Percentiles rank a stretch among this genome's conserved stretches.
Conservation (phyloP, 140 eudicot genomes). For the Ambrosia hybrid region DNA sequence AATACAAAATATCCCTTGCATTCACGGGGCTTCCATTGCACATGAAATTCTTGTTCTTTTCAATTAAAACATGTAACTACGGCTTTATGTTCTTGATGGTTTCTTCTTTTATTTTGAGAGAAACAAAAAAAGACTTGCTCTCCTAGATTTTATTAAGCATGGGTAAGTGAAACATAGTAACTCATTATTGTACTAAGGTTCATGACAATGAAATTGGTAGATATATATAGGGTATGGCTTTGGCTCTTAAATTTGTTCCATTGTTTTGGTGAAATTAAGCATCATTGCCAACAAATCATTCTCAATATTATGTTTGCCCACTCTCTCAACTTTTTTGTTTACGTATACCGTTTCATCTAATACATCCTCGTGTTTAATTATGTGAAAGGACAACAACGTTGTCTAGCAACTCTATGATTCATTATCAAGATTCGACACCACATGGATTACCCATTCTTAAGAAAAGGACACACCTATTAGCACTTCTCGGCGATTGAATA, state of each 20-base stretch:
- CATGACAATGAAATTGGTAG: constrained; percentile 21
- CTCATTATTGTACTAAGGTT: not conserved
- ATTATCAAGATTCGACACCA: not conserved
- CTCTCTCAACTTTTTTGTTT: not conserved
- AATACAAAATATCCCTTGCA: not conserved
- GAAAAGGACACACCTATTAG: not conserved
- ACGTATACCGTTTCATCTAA: not conserved
- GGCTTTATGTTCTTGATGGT: not conserved
- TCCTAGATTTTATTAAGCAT: not conserved
- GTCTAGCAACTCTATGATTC: not conserved
- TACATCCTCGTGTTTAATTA: not conserved
- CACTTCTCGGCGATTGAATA: too few relatives aligned
- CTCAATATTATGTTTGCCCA: constrained; percentile 18
- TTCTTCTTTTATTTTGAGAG: not conserved
- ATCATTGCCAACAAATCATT: constrained; percentile 14
- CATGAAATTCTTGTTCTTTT: constrained; percentile 7
- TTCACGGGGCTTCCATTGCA: not conserved
- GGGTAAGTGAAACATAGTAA: not conserved
- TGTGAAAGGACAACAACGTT: not conserved
- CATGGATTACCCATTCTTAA: not conserved
- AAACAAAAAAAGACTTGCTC: not conserved
- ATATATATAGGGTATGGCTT: constrained; percentile 28
- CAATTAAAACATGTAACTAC: not conserved
- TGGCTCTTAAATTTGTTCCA: constrained; percentile 20
- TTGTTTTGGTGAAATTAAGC: constrained; percentile 22